phyloP scores from a whole-genome alignment of 768 basidiomycete species.

The Auricularia heimuer region DNA sequence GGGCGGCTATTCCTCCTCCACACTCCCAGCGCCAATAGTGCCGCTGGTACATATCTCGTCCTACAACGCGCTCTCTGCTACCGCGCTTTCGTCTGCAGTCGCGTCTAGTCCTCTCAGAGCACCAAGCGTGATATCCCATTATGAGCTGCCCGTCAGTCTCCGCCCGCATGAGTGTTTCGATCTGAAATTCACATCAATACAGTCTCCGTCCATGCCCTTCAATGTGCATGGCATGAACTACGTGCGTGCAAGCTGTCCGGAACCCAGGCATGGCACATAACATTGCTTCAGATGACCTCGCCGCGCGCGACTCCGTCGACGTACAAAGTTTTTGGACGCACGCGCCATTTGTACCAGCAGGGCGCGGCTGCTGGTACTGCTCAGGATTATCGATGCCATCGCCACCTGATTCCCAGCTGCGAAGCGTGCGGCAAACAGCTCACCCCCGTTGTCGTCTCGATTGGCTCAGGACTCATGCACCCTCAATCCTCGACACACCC shows the following conservation, averaged over 20 bases:
- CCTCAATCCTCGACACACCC: slow-evolving; percentile 33
- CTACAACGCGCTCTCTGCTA: slow-evolving; percentile 1
- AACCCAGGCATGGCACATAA: neutral
- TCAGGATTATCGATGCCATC: slow-evolving; percentile 54
- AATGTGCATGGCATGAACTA: neutral
- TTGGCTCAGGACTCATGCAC: slow-evolving; percentile 17
- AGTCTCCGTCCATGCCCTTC: neutral
- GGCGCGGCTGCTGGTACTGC: slow-evolving; percentile 57
- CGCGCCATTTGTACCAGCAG: slow-evolving; percentile 36
- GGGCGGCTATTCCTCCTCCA: slow-evolving; percentile 2
- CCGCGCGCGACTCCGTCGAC: neutral
- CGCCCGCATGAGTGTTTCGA: neutral
- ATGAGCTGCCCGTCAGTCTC: neutral
- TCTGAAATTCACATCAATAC: neutral
- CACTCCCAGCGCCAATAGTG: neutral
- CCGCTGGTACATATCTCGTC: neutral
- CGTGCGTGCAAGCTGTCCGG: neutral
- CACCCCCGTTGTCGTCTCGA: slow-evolving; percentile 1
- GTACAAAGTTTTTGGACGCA: slow-evolving; percentile 2
- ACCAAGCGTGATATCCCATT: neutral
- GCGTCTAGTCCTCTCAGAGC: neutral
- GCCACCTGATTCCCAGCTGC: slow-evolving; percentile 64
- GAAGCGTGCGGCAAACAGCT: slow-evolving; percentile 42
- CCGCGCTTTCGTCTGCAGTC: neutral
- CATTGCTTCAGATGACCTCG: neutral